Conservation (phyloP, 2,329 filamentous ascomycete species). For the Trichoderma sp. region DNA sequence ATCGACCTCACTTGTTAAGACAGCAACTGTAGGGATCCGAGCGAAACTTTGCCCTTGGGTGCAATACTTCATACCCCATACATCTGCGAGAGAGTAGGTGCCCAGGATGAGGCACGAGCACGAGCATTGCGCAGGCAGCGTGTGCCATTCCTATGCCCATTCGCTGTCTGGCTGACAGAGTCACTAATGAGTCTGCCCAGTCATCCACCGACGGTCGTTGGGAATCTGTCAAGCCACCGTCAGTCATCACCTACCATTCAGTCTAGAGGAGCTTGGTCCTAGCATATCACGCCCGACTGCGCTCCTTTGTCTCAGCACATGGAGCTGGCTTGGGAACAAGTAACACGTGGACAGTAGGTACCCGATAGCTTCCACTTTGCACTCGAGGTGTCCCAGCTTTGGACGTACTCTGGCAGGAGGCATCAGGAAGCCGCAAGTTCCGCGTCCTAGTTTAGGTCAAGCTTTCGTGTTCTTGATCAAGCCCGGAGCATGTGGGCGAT, state of each 20-base stretch:
- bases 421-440: background rate
- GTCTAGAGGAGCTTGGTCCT: background rate
- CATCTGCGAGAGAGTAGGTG: background rate
- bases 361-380: slow-evolving; percentile 5
- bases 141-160: background rate
- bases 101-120: background rate
- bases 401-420: background rate
- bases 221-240: background rate
- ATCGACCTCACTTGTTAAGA: no score
- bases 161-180: background rate
- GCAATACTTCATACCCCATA: no score
- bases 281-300: background rate
- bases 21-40: no score
- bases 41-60: no score
- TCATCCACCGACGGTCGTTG: background rate
- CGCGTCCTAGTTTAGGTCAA: background rate
- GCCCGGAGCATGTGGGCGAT: background rate
- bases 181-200: background rate
- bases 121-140: background rate
- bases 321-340: background rate
- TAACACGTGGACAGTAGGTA: slow-evolving; percentile 14
- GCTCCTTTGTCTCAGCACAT: slow-evolving; percentile 16
- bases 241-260: background rate
- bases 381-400: background rate
- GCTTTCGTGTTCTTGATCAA: background rate